Evolutionary conservation across 2,329 filamentous ascomycete species (phyloP).

Genomic region (Neofusicoccum cordaticola): DNA sequence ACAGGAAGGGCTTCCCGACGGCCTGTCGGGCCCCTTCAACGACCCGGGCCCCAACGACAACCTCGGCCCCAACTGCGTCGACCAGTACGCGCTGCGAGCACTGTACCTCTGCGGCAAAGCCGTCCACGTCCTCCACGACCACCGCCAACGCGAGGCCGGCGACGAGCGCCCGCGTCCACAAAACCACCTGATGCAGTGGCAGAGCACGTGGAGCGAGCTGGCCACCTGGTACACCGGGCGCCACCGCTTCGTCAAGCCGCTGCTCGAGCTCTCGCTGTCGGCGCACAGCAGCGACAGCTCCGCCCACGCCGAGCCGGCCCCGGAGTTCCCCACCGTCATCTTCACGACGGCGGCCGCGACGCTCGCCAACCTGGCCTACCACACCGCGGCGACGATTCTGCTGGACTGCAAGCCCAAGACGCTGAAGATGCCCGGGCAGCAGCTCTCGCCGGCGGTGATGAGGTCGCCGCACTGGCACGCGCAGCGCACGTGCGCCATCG

Average conservation of each 20-base stretch:
- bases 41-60: neutral
- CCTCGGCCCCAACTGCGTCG: neutral
- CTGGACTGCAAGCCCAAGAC: conserved; percentile 52
- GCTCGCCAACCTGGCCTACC: conserved; percentile 55
- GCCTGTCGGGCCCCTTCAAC: neutral
- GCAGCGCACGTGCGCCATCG: conserved; percentile 50
- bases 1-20: neutral
- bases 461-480: conserved; percentile 49
- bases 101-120: neutral
- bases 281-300: conserved; percentile 17
- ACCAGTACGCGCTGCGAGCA: neutral
- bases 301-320: neutral
- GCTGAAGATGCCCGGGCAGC: conserved; percentile 26
- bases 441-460: conserved; percentile 28
- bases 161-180: conserved; percentile 20
- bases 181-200: conserved; percentile 25
- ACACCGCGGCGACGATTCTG: conserved; percentile 54
- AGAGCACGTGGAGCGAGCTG: conserved; percentile 21
- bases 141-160: neutral
- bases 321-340: conserved; percentile 41
- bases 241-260: conserved; percentile 26
- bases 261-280: conserved; percentile 31
- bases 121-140: neutral
- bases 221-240: conserved; percentile 25
- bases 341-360: conserved; percentile 46